phyloP scores from a whole-genome alignment of 495 filamentous ascomycete genomes.

The Parmelia sp. region DNA sequence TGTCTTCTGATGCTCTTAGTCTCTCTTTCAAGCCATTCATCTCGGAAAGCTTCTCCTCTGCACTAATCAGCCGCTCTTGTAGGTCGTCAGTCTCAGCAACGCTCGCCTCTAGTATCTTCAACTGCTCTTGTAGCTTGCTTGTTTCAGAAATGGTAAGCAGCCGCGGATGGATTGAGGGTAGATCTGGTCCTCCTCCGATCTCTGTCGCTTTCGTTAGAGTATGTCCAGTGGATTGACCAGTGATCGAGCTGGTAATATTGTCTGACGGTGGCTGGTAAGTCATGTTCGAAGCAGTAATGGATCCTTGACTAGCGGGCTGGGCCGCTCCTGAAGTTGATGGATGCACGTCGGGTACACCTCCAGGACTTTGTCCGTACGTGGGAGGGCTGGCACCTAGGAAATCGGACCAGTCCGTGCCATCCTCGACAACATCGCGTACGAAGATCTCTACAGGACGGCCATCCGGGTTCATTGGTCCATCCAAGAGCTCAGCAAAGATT shows the following conservation, averaged over 20 bases:
- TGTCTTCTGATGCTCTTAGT: neutral
- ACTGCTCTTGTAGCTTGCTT: neutral
- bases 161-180: neutral
- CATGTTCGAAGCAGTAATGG: too few relatives aligned
- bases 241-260: too few relatives aligned
- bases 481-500: neutral
- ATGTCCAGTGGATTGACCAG: too few relatives aligned
- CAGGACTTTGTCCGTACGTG: neutral
- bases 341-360: neutral
- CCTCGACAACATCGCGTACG: neutral
- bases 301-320: too few relatives aligned
- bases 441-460: neutral
- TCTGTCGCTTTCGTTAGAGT: neutral
- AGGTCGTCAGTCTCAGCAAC: neutral
- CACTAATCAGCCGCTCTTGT: neutral
- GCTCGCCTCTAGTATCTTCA: neutral
- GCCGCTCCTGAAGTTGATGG: too few relatives aligned
- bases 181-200: neutral
- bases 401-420: neutral
- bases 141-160: neutral
- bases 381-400: neutral
- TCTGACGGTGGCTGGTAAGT: too few relatives aligned
- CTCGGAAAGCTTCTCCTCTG: neutral
- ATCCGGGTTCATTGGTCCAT: neutral
- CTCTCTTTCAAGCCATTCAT: neutral